These are phyloP conservation scores for Paraphaeosphaeria minitans DNA, from an alignment of 2,329 filamentous ascomycete genomes.

Conservation along the genomic window DNA sequence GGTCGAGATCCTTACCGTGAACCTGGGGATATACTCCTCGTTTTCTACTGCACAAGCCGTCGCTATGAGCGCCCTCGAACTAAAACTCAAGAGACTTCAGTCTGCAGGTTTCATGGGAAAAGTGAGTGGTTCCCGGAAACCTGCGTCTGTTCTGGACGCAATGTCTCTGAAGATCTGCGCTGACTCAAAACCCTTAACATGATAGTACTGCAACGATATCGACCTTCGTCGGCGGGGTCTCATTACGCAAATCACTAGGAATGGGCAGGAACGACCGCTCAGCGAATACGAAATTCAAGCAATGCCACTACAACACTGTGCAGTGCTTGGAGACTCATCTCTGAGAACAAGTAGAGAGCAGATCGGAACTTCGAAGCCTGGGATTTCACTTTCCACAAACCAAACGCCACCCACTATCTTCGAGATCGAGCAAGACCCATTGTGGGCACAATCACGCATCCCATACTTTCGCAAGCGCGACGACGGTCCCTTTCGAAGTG, in stretches of 20 bases:
- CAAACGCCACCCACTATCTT: neutral
- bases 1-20: slow-evolving; percentile 1
- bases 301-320: neutral
- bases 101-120: neutral
- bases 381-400: neutral
- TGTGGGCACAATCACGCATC: slow-evolving; percentile 11
- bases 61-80: slow-evolving; percentile 4
- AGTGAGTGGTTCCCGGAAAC: neutral
- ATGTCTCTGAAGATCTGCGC: neutral
- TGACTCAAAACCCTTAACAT: neutral
- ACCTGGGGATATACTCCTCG: slow-evolving; percentile 1
- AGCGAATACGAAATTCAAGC: slow-evolving; percentile 9
- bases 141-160: neutral
- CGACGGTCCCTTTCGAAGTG: slow-evolving; percentile 4
- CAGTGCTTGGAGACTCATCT: neutral
- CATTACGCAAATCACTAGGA: neutral
- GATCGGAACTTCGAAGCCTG: too few relatives aligned
- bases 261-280: neutral
- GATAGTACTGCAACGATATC: slow-evolving; percentile 1
- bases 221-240: slow-evolving; percentile 1
- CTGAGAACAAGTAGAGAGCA: neutral
- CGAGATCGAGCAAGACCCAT: slow-evolving; percentile 1
- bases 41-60: slow-evolving; percentile 1
- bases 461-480: slow-evolving; percentile 10
- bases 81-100: neutral